A percentile compares a stretch with the other conserved stretches of the same genome.
These are phyloP conservation scores for Ambrosia hybrid DNA, from an alignment of 140 eudicot species.

Conservation along the genomic window DNA sequence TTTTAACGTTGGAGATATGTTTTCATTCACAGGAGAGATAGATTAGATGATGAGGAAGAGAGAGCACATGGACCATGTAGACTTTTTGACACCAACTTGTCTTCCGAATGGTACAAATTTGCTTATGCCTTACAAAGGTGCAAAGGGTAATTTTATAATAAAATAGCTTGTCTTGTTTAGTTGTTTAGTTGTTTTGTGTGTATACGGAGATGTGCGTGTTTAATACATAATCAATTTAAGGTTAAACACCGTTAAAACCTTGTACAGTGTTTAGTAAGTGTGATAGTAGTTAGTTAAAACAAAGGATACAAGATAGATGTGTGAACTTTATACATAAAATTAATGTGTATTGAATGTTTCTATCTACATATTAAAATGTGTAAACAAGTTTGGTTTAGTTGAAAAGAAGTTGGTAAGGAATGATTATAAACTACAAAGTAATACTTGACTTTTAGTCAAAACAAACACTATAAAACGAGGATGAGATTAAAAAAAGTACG, in stretches of 20 bases:
- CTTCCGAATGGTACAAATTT: slow-evolving; percentile 5
- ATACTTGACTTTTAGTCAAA: not conserved
- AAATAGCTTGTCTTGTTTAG: too few relatives aligned
- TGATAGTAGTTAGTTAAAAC: too few relatives aligned
- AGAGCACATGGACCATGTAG: slow-evolving; percentile 29
- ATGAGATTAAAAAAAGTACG: not conserved
- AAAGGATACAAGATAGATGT: too few relatives aligned
- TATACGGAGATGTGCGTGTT: too few relatives aligned
- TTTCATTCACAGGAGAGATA: slow-evolving; percentile 5
- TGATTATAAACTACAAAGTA: not conserved
- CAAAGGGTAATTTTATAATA: too few relatives aligned
- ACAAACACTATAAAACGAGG: not conserved
- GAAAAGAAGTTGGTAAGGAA: not conserved
- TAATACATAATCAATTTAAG: too few relatives aligned
- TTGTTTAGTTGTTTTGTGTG: too few relatives aligned
- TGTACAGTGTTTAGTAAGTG: not conserved
- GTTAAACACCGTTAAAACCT: too few relatives aligned
- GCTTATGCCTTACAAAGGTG: not conserved
- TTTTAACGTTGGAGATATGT: slow-evolving; percentile 42
- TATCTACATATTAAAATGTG: not conserved
- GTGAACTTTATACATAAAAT: too few relatives aligned
- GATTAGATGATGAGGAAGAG: not conserved
- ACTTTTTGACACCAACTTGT: slow-evolving; percentile 31
- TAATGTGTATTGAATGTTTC: not conserved
- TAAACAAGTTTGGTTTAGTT: not conserved